A percentile compares a stretch with the other conserved stretches of the same genome.
These are phyloP conservation scores for Boletus vinaceobasis DNA, from an alignment of 768 basidiomycete genomes.

Conservation along the genomic window DNA sequence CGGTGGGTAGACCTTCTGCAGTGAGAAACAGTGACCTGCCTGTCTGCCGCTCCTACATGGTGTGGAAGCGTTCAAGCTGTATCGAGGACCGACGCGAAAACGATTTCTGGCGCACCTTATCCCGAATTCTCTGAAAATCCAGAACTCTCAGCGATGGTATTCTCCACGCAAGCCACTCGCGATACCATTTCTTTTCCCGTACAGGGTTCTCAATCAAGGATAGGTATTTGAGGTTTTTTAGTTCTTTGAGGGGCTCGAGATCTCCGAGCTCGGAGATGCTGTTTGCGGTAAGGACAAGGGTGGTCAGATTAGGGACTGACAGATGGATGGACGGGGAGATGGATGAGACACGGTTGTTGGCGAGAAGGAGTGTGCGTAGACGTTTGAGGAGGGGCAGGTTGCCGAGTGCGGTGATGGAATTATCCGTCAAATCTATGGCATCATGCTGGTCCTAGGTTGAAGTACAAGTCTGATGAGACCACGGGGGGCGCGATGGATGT, in stretches of 20 bases:
- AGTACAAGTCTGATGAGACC: constrained; percentile 14
- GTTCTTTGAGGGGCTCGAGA: constrained; percentile 76
- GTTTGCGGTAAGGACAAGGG: constrained; percentile 83
- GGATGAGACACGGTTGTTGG: constrained; percentile 84
- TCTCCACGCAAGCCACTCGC: constrained; percentile 92
- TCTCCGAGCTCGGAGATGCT: constrained; percentile 77
- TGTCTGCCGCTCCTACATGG: constrained; percentile 69
- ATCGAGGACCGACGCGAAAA: constrained; percentile 16
- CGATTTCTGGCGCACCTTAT: constrained; percentile 71
- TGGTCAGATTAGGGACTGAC: constrained; percentile 80
- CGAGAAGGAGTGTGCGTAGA: constrained; percentile 76
- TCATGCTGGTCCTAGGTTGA: constrained; percentile 80
- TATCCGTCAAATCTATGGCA: constrained; percentile 92
- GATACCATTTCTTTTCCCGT: constrained; percentile 90
- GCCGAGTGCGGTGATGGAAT: constrained; percentile 74
- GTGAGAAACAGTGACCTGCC: constrained; percentile 78
- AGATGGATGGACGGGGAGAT: constrained; percentile 81
- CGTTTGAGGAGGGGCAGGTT: constrained; percentile 87
- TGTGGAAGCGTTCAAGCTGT: constrained; percentile 27
- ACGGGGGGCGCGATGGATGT: constrained; percentile 5
- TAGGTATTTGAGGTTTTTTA: constrained; percentile 71
- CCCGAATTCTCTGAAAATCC: constrained; percentile 92
- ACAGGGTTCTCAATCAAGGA: constrained; percentile 82
- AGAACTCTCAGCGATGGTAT: constrained; percentile 85
- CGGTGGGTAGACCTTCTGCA: constrained; percentile 71